Evolutionary conservation across 1,284 basidiomycete species (phyloP), one percentile per base, ranked within the genome.

Genomic region (Rhodotorula sp.): DNA sequence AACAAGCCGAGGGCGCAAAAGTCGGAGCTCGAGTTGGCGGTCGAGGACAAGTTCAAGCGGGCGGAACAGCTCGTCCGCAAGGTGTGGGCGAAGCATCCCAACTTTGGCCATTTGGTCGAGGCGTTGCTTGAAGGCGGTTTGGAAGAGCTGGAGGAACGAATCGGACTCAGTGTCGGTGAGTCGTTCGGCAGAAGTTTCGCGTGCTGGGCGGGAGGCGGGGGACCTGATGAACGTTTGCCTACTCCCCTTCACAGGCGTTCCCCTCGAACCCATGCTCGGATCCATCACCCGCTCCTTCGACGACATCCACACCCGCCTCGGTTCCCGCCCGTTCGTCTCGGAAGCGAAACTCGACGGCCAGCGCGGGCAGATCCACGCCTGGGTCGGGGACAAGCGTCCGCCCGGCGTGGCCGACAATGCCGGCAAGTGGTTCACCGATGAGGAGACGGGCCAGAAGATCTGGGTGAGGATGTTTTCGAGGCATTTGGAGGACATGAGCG

Each of bases 311-410:
- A 86, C 87, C 56, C 86, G 89, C 47, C 84, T 94, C 26, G 76
- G 78, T 26, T 83, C 84, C 58, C 82, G 87, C 51, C 86, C 89
- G 4, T 95, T 93, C 80, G 85, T 87, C 20, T 89, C 90, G 54
- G 93, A 95, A 81, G 85, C 85, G 79, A 94, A 93, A 81, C 90
- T 92, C 76, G 92, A 94, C 76, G 92, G 92, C 3, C 92, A 95
- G 80, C 85, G 92, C 58, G 91, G 90, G 20, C 92, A 95, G 82
- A 89, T 94, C 51, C 91, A 93, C 81, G 88, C 87, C 5, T 70
- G 61, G 49, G 70, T 72, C 14, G 60, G 20, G 47, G 21, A 62
- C 39, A 63, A 48, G 39, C 49, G 69, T 7, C 67, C 67, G 6
- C 49, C 60, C 20, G 70, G 70, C n/a, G 70, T 66, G 7, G 26